Percentiles rank a stretch among this genome's conserved stretches.
Evolutionary conservation across 2,329 filamentous ascomycete species (phyloP).

Genomic region (Aureobasidium zeae): DNA sequence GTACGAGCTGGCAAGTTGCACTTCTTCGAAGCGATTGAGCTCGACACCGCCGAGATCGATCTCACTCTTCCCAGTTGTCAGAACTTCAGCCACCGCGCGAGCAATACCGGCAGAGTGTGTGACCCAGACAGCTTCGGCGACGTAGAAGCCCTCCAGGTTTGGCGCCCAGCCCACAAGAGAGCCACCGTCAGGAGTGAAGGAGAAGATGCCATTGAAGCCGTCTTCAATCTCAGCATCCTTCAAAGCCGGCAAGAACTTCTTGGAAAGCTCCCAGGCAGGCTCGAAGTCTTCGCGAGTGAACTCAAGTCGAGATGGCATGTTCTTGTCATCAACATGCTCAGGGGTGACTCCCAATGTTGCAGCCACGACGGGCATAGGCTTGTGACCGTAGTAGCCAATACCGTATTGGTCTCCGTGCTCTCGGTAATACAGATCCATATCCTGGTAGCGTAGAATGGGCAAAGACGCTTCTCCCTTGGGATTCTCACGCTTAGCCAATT

Average conservation of each 20-base stretch:
- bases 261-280: constrained; percentile 49
- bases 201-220: constrained; percentile 58
- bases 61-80: constrained; percentile 47
- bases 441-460: constrained; percentile 54
- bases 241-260: constrained; percentile 47
- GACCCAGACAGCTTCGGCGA: constrained; percentile 59
- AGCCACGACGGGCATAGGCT: constrained; percentile 51
- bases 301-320: constrained; percentile 54
- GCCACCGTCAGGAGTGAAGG: constrained; percentile 56
- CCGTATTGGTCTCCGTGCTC: constrained; percentile 55
- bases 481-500: constrained; percentile 34
- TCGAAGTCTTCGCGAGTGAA: constrained; percentile 54
- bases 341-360: constrained; percentile 46
- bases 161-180: constrained; percentile 51
- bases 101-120: constrained; percentile 57
- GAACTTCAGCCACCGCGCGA: constrained; percentile 48
- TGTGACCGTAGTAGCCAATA: constrained; percentile 56
- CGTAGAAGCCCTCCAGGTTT: constrained; percentile 51
- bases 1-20: constrained; percentile 49
- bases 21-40: constrained; percentile 51
- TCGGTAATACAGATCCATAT: constrained; percentile 55
- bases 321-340: constrained; percentile 45
- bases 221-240: constrained; percentile 44
- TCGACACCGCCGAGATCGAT: constrained; percentile 53
- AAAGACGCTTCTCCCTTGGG: constrained; percentile 43